phyloP scores from a whole-genome alignment of 148 eudicot genomes.

The Suaeda aralocaspica region DNA sequence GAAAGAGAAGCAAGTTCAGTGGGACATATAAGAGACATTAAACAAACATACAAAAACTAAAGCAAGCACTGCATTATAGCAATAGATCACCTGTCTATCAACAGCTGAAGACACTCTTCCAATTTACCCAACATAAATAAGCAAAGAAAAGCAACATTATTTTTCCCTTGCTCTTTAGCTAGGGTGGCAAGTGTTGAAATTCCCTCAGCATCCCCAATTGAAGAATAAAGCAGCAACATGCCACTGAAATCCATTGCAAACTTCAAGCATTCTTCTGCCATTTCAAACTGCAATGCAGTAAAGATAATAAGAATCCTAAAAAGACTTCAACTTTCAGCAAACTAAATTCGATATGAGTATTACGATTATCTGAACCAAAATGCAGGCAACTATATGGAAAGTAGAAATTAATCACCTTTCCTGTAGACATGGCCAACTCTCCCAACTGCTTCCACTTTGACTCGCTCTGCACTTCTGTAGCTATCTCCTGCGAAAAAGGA shows the following conservation, averaged over 20 bases:
- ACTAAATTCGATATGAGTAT: background rate
- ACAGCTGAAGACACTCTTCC: constrained; percentile 89
- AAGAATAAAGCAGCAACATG: constrained; percentile 85
- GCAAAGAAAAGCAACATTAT: constrained; percentile 91
- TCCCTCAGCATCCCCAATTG: constrained; percentile 94
- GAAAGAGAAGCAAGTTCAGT: constrained; percentile 32
- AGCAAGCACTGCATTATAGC: constrained; percentile 11
- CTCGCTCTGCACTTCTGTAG: constrained; percentile 78
- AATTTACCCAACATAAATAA: constrained; percentile 84
- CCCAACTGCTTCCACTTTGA: constrained; percentile 99
- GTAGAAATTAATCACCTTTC: constrained; percentile 53
- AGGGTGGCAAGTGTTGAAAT: constrained; percentile 65
- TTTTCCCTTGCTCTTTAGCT: constrained; percentile 85
- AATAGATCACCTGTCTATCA: constrained; percentile 69
- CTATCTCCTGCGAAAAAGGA: constrained; percentile 70
- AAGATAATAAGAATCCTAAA: constrained; percentile 3
- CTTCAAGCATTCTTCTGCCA: constrained; percentile 91
- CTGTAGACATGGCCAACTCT: constrained; percentile 93
- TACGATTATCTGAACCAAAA: background rate
- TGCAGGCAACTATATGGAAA: background rate
- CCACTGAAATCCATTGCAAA: constrained; percentile 95
- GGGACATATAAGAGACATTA: background rate
- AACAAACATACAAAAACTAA: background rate
- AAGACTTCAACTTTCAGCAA: background rate
- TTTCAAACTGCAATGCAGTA: constrained; percentile 61